A percentile compares a stretch with the other conserved stretches of the same genome.
Evolutionary conservation across 176 grass and related monocot species (phyloP).

Genomic region (Triticum dicoccoides): DNA sequence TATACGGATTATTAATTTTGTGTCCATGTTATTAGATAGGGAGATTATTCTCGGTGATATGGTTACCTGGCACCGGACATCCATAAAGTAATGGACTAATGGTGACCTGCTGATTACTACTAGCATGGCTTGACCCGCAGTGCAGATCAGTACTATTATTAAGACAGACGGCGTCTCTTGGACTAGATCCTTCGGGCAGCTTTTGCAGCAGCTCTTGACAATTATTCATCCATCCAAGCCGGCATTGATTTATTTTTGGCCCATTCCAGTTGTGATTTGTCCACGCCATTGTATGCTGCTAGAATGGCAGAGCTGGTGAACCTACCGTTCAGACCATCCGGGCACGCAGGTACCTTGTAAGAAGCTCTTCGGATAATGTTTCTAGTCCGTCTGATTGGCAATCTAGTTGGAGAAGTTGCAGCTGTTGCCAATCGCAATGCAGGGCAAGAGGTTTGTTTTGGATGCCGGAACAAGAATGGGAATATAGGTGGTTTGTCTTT

Average conservation of each 20-base stretch:
- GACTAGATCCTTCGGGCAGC: slow-evolving; percentile 18
- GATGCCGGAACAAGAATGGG: background rate
- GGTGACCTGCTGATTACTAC: background rate
- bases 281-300: background rate
- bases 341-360: background rate
- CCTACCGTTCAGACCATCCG: slow-evolving; percentile 12
- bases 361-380: background rate
- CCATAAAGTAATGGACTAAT: background rate
- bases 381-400: background rate
- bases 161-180: background rate
- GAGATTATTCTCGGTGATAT: slow-evolving; percentile 20
- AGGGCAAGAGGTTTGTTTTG: background rate
- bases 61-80: slow-evolving; percentile 36
- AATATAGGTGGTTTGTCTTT: background rate
- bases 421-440: background rate
- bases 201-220: background rate
- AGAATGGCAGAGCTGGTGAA: slow-evolving; percentile 27
- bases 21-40: slow-evolving; percentile 14
- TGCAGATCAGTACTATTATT: background rate
- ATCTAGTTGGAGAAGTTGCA: background rate
- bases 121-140: background rate
- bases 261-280: background rate
- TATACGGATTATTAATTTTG: background rate
- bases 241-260: background rate
- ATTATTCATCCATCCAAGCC: background rate